Conservation (phyloP, 176 grass and related monocot genomes). For the Zea mays region DNA sequence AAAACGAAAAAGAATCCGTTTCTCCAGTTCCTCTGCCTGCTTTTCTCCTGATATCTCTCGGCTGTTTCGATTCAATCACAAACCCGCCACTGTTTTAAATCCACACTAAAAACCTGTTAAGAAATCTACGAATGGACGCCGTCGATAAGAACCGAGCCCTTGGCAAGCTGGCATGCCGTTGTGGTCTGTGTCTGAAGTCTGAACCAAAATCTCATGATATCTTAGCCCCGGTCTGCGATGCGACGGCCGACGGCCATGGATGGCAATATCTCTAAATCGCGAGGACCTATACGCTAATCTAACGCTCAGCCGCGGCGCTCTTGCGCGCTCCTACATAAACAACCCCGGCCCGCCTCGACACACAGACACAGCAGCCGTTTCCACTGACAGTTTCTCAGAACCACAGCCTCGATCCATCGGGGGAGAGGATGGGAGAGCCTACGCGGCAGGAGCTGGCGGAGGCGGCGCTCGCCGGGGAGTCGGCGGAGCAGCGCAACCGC, state of each 20-base stretch:
- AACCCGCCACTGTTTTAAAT: neutral
- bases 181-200: no score
- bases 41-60: neutral
- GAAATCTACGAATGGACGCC: neutral
- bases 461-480: neutral
- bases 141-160: no score
- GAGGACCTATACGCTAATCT: neutral
- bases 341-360: neutral
- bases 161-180: neutral
- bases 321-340: neutral
- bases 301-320: neutral
- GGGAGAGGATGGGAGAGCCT: constrained; percentile 37
- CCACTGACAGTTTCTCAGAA: neutral
- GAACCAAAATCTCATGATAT: neutral
- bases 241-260: neutral
- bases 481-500: constrained; percentile 25
- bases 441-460: constrained; percentile 53
- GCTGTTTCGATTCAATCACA: neutral
- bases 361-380: neutral
- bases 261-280: neutral
- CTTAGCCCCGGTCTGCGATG: neutral
- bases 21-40: neutral
- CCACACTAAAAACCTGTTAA: neutral
- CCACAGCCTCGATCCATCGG: neutral
- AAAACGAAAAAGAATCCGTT: neutral